Evolutionary conservation across 345 rosid species (phyloP), one percentile per base, ranked within the genome.

Genomic region (Citrus medica): DNA sequence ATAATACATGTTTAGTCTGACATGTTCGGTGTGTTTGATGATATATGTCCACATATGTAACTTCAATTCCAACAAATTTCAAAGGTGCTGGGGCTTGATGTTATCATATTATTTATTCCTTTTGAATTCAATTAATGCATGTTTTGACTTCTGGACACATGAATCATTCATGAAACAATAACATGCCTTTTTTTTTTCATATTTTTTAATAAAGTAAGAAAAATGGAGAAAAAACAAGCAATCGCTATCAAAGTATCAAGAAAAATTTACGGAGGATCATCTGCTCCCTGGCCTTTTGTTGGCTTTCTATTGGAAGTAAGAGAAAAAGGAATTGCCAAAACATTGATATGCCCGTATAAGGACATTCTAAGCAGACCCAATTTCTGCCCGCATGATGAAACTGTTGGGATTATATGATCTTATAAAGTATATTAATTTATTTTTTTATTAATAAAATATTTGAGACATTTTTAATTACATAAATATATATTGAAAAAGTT

Each of bases 281-380:
- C 58, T 38, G 8, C n/a, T 72, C 78, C 58, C 62, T 59, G 14
- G 67, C 74, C 24, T 71, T 85, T 87, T 81, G 82, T 81, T 78
- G 81, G 81, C 71, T 82, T 78, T 84, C 82, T 71, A 71, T 86
- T 79, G 86, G 88, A 85, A 78, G 72, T 51, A 32, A 77, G 51
- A 70, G 42, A 46, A 42, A 80, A 61, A 56, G 66, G 82, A 81
- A 70, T 65, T 63, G 71, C 22, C 48, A 14, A 27, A 4, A 46
- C 51, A 13, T 12, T 46, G 3, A 46, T 13, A 13, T 46, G 51
- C 79, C 63, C 71, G 35, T 25, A 42, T 24, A 40, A 74, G 3
- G 85, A 76, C 75, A 63, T 56, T 66, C 56, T 60, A 24, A 69
- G n/a, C 53, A 53, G 17, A 75, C 48, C 27, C 28, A 46, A 17